Evolutionary conservation across 106 monocot species (phyloP), one percentile per base, ranked within the genome.

Genomic region (Dactylorhiza incarnata): DNA sequence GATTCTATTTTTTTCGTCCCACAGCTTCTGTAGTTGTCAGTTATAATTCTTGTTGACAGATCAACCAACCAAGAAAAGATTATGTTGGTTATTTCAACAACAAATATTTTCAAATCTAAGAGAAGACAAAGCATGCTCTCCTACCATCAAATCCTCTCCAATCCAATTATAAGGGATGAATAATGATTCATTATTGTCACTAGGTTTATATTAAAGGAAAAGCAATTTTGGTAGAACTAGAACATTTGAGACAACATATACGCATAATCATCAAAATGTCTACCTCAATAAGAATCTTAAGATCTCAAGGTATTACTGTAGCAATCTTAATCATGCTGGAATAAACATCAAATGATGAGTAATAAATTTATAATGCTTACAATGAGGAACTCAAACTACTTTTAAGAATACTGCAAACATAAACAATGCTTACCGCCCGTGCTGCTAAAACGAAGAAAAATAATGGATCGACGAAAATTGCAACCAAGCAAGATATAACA

Each of bases 401-500:
- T 22, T 22, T 20, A 20, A 59, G 54, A 54, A 54, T 14, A 14
- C 6, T 54, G 54, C 14, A 54, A 54, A 54, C 54, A 54, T 15
- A 54, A 54, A 54, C 19, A 26, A 25, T 19, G 47, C 55, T 49
- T 82, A 94, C 93, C 93, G 84, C 15, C 16, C 75, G 11, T 16
- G 83, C 88, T 26, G 88, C 83, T 16, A 94, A 47, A 71, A 94
- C 37, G 51, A 86, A 90, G 86, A 94, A 94, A 71, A 94, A 94
- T 53, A 94, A 80, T 48, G 93, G 93, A 67, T 94, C 93, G 10
- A 94, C 78, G 46, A 94, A 94, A 61, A 90, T 84, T 26, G 93
- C 88, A 49, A 94, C 74, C 74, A 94, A 78, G 75, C 90, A 94
- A 45, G 93, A 94, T 49, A 94, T 94, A 10, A 90, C 88, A 71